Base-by-base conservation (phyloP, 768 basidiomycete species). In the Daedaleopsis nitida region DNA sequence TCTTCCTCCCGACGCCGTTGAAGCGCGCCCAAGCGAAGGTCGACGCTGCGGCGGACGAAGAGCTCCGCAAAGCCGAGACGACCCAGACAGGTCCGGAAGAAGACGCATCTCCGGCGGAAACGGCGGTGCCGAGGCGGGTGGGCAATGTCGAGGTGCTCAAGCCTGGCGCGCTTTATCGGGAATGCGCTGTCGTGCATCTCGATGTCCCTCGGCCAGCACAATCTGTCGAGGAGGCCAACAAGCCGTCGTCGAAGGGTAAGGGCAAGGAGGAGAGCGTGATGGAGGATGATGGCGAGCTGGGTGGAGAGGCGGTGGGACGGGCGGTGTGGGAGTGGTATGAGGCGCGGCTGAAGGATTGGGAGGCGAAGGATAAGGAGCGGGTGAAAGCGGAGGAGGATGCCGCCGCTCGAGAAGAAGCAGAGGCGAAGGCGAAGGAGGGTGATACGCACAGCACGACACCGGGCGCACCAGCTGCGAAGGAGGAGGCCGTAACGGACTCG, bases 1-100 rank as follows among this genome's bases (percentile, higher is more conserved):
- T 96, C 14, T 94, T 91, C 72, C 81, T 93, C 16, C 91, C 91
- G 0, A 91, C 88, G 3, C 89, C 90, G 3, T 86, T 90, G 76
- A 91, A 90, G 72, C 75, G 70, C 16, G 66, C 68, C 7, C 61
- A 67, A 34, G 68, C 68, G 3, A 57, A 65, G 19, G 55, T 80
- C 43, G 69, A 80, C 24, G 68, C 77, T 5, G 74, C 73, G 39
- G 52, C 63, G 8, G 63, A 64, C 48, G 59, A 57, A 42, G 63
- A 60, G 37, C 21, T 27, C 21, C 48, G 57, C 17, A 52, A 69
- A 0, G 54, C 70, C 8, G 50, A 64, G 49, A 38, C 63, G 8
- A 56, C 63, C 27, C n/a, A 42, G 10, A 23, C 34, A 32, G 52
- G 63, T 8, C 16, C 66, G 5, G 12, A 63, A 70, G 71, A 70